Base-by-base conservation (phyloP, 108 stramenopile genomes). In the Nannochloropsis oceanica region DNA sequence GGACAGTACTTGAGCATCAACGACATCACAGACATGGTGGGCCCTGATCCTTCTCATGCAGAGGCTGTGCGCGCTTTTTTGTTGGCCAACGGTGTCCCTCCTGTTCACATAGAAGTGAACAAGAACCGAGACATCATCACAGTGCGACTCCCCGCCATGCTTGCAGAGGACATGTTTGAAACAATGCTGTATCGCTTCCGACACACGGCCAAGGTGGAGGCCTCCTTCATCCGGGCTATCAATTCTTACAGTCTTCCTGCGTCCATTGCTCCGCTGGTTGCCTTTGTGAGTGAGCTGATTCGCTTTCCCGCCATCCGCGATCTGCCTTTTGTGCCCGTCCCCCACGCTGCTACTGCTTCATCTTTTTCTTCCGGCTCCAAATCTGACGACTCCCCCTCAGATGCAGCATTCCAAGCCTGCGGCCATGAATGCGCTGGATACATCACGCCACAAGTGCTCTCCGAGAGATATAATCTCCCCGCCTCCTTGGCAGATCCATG, bases 371-470 rank as follows among this genome's bases (percentile, higher is more conserved):
- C 26, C 42, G 83, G 43, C 42, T 85, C 80, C 79, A 85, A 80
- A 20, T 24, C 79, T 9, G 18, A 18, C n/a, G 59, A 18, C n/a
- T 3, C 59, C 18, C 59, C 59, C 8, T 73, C 59, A n/a, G 59
- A 73, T 0, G 59, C 59, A 10, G 59, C 59, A n/a, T 73, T 73
- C n/a, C 59, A 73, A 73, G n/a, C 59, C 22, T 89, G 88, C 79
- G 88, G 88, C 24, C 8, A 43, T 5, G 44, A 44, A 24, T 86
- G 85, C 85, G 44, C 79, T 12, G 88, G 80, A 0, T 86, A 82
- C 59, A 84, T 46, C 25, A 89, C 85, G 25, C 88, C 88, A 50
- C 27, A 79, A 24, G 88, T 89, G 27, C 44, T 89, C 2, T 44
- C 44, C 27, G 42, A 59, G 9, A 14, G 82, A 11, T 89, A 89